These are phyloP conservation scores for Earliella scabrosa DNA, from an alignment of 1,284 basidiomycete species.

Conservation along the genomic window DNA sequence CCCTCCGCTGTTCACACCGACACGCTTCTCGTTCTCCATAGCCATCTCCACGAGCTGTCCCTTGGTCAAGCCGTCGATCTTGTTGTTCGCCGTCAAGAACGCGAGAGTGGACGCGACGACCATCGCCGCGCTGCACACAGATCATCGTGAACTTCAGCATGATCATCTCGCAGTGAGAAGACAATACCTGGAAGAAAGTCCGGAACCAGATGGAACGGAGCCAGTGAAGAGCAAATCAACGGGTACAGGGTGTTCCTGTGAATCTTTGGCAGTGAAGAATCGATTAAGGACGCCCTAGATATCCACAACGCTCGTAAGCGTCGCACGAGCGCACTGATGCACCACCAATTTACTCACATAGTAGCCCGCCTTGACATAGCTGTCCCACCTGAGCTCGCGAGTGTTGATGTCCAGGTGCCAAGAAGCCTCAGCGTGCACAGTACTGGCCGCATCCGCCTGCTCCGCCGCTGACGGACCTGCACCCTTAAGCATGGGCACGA, in stretches of 20 bases:
- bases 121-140: conserved; percentile 69
- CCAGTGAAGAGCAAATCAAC: conserved; percentile 78
- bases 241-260: conserved; percentile 48
- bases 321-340: conserved; percentile 14
- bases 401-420: conserved; percentile 81
- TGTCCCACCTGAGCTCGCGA: conserved; percentile 78
- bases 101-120: conserved; percentile 83
- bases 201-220: conserved; percentile 81
- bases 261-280: conserved; percentile 49
- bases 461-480: conserved; percentile 27
- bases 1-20: conserved; percentile 84
- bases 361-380: conserved; percentile 85
- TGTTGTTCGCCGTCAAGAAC: conserved; percentile 76
- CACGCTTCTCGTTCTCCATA: conserved; percentile 82
- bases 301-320: background rate
- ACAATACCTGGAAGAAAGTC: conserved; percentile 67
- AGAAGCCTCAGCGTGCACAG: conserved; percentile 46
- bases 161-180: background rate
- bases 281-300: conserved; percentile 73
- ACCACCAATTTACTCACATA: conserved; percentile 58
- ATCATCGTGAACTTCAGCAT: background rate
- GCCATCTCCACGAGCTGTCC: conserved; percentile 77
- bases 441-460: conserved; percentile 37
- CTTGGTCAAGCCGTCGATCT: conserved; percentile 63
- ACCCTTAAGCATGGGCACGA: conserved; percentile 50